Percentiles rank a stretch among this genome's conserved stretches.
These are phyloP conservation scores for Candida sanyaensis DNA, from an alignment of 1,139 yeast genomes.

Conservation along the genomic window DNA sequence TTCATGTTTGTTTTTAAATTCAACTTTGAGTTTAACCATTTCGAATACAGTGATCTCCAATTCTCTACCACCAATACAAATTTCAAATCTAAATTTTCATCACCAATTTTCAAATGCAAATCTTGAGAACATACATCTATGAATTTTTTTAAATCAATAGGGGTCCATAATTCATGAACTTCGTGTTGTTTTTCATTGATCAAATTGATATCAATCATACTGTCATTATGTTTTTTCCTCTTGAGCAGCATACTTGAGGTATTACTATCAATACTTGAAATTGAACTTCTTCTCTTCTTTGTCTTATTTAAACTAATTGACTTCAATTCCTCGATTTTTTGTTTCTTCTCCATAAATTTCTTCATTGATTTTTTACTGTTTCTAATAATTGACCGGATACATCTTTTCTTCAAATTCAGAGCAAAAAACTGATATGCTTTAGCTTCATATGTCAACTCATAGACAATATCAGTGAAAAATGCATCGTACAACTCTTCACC, in stretches of 20 bases:
- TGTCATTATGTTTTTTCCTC: constrained; percentile 13
- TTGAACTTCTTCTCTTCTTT: constrained; percentile 24
- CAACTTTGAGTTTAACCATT: constrained; percentile 49
- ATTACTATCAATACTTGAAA: constrained; percentile 12
- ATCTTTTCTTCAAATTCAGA: constrained; percentile 23
- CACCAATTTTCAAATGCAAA: constrained; percentile 23
- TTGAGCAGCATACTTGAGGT: constrained; percentile 3
- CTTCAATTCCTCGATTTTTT: constrained; percentile 47
- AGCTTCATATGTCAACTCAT: constrained; percentile 40
- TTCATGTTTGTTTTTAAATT: constrained; percentile 29
- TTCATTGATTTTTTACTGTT: constrained; percentile 26
- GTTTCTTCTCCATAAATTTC: constrained; percentile 25
- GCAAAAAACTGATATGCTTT: constrained; percentile 38
- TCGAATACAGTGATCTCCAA: constrained; percentile 43
- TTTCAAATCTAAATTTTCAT: constrained; percentile 23
- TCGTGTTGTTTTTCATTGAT: constrained; percentile 32
- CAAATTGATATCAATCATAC: constrained; percentile 17
- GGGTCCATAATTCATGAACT: constrained; percentile 42
- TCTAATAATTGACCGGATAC: constrained; percentile 23
- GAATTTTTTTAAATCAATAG: constrained; percentile 32
- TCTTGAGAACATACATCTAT: constrained; percentile 23
- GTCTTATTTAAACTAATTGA: constrained; percentile 26
- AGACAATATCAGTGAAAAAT: constrained; percentile 58
- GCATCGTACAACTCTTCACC: constrained; percentile 56
- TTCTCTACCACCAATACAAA: constrained; percentile 46